Conservation (phyloP, 352 stramenopile genomes). For the Phytopythium helicoides region DNA sequence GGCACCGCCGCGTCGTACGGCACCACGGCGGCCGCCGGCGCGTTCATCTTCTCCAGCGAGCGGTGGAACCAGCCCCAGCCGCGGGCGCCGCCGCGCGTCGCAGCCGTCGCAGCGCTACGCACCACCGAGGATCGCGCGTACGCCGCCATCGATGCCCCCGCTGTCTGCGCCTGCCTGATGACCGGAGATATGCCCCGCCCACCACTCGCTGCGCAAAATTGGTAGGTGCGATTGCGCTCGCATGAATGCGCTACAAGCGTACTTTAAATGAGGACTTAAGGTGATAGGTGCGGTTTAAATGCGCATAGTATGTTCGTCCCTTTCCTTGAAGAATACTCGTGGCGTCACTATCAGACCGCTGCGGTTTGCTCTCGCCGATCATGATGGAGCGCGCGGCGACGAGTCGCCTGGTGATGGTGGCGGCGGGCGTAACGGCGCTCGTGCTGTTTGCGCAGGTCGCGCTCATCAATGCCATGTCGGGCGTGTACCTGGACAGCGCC, state of each 20-base stretch:
- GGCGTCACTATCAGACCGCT: constrained; percentile 5
- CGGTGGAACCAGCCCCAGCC: constrained; percentile 85
- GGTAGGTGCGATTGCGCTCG: too few relatives aligned
- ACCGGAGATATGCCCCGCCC: not conserved
- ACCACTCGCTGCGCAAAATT: not conserved
- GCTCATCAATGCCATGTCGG: constrained; percentile 41
- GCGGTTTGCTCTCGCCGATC: not conserved
- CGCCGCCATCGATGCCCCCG: constrained; percentile 34
- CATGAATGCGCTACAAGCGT: too few relatives aligned
- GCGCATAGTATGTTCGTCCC: too few relatives aligned
- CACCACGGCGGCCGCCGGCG: constrained; percentile 41
- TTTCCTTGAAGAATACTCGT: too few relatives aligned
- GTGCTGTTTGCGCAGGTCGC: constrained; percentile 52
- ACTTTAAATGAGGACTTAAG: too few relatives aligned
- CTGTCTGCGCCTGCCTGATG: not conserved
- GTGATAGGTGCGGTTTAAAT: too few relatives aligned
- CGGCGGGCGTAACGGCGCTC: constrained; percentile 26
- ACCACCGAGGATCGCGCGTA: constrained; percentile 65
- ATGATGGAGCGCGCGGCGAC: constrained; percentile 22
- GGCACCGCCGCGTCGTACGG: constrained; percentile 72
- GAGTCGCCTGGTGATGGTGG: constrained; percentile 35
- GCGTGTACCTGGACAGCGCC: constrained; percentile 18
- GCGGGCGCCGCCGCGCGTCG: constrained; percentile 59
- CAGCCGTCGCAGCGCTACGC: constrained; percentile 47
- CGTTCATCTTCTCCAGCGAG: constrained; percentile 83